Conservation (phyloP, 371 early-diverging fungal genomes). For the Apophysomyces trapeziformis region DNA sequence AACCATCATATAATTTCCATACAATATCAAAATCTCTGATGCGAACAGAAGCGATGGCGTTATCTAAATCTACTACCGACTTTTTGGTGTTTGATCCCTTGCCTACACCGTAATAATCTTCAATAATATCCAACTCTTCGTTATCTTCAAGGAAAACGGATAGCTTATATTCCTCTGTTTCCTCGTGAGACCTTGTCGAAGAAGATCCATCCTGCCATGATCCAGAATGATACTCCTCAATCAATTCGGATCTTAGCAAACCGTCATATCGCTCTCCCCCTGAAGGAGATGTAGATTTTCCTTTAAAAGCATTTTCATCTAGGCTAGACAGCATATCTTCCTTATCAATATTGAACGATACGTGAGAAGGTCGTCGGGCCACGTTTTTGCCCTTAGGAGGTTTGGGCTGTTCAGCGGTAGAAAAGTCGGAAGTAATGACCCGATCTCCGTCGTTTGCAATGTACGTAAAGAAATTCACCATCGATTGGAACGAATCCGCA, state of each 20-base stretch:
- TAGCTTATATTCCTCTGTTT: constrained; percentile 27
- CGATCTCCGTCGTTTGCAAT: constrained; percentile 37
- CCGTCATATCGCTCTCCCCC: constrained; percentile 15
- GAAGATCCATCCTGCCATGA: neutral
- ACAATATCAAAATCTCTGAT: constrained; percentile 62
- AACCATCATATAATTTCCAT: constrained; percentile 71
- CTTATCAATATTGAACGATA: constrained; percentile 14
- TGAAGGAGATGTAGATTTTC: neutral
- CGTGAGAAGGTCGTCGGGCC: constrained; percentile 3
- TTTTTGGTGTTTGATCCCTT: constrained; percentile 28
- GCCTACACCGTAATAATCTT: constrained; percentile 64
- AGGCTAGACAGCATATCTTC: constrained; percentile 54
- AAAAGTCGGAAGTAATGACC: too few relatives aligned
- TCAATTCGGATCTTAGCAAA: constrained; percentile 41
- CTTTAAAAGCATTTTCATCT: constrained; percentile 64
- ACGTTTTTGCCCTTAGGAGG: neutral
- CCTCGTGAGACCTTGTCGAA: neutral
- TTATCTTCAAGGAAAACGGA: constrained; percentile 33
- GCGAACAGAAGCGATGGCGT: constrained; percentile 52
- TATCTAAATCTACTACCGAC: constrained; percentile 27
- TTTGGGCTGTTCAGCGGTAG: neutral
- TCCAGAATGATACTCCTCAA: constrained; percentile 57
- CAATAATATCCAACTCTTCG: constrained; percentile 53
- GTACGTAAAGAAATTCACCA: constrained; percentile 58
- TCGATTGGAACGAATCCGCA: constrained; percentile 75